Conservation (phyloP, 2,329 filamentous ascomycete species). For the Bipolaris bicolor region DNA sequence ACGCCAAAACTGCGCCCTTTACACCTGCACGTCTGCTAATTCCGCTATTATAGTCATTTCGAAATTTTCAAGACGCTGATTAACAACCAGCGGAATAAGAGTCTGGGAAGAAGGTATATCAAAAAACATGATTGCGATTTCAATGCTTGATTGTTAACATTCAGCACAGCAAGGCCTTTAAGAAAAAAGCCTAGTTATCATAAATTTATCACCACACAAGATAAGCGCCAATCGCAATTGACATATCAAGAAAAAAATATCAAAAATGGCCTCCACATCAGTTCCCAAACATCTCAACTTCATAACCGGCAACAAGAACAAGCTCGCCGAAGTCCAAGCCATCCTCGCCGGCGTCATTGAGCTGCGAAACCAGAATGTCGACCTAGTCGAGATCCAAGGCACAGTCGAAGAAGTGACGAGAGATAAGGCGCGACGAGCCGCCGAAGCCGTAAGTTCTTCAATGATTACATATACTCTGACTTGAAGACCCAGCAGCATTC, state of each 20-base stretch:
- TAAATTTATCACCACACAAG: neutral
- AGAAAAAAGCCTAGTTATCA: too few relatives aligned
- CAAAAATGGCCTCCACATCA: conserved; percentile 22
- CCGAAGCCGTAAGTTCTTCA: conserved; percentile 67
- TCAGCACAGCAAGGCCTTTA: neutral
- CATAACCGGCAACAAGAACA: conserved; percentile 96
- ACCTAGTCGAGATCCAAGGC: conserved; percentile 90
- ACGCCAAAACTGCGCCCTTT: conserved; percentile 8
- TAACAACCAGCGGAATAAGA: neutral
- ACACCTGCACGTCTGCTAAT: conserved; percentile 7
- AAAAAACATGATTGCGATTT: neutral
- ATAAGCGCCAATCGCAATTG: neutral
- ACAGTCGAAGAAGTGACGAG: conserved; percentile 87
- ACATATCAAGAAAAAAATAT: neutral
- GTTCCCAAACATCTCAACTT: conserved; percentile 73
- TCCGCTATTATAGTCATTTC: conserved; percentile 21
- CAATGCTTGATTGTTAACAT: neutral
- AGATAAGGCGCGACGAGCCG: conserved; percentile 85
- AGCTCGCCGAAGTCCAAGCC: conserved; percentile 82
- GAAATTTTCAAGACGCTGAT: conserved; percentile 9
- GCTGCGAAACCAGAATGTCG: conserved; percentile 75
- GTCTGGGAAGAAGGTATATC: neutral
- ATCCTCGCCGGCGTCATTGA: conserved; percentile 77
- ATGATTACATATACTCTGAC: neutral
- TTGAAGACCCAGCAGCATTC: neutral